Conservation (phyloP, 805 yeast species). For the Nakazawaea wickerhamii region DNA sequence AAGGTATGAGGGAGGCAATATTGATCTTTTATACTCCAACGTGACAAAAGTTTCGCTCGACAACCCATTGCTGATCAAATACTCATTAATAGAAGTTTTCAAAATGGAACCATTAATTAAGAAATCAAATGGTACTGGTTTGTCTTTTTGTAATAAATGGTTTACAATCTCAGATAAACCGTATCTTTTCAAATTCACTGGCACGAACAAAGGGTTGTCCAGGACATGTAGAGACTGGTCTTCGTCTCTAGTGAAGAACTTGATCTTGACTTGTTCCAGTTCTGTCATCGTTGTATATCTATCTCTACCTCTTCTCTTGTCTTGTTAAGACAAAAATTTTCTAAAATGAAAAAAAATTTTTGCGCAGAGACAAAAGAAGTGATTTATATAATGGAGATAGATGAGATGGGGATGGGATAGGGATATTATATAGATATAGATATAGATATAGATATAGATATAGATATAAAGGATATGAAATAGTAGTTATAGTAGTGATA, state of each 20-base stretch:
- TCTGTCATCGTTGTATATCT: constrained; percentile 1
- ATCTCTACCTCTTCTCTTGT: neutral
- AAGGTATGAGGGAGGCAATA: constrained; percentile 88
- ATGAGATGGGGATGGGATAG: too few relatives aligned
- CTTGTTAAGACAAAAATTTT: neutral
- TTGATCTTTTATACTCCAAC: constrained; percentile 87
- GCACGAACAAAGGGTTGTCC: constrained; percentile 83
- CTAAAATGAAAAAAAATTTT: neutral
- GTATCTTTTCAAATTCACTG: constrained; percentile 77
- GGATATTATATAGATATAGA: too few relatives aligned
- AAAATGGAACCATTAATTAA: constrained; percentile 79
- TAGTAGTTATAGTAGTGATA: too few relatives aligned
- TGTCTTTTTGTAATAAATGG: constrained; percentile 61
- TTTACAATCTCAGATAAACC: constrained; percentile 95
- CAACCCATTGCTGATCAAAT: constrained; percentile 68
- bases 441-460: too few relatives aligned
- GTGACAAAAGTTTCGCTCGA: constrained; percentile 76
- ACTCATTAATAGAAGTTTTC: constrained; percentile 74
- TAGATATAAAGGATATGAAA: too few relatives aligned
- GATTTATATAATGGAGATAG: neutral
- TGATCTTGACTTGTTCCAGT: constrained; percentile 61
- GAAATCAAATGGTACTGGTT: constrained; percentile 88
- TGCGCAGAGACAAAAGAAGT: neutral
- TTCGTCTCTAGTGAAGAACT: constrained; percentile 81
- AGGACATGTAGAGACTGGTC: constrained; percentile 66